phyloP scores from a whole-genome alignment of 441 rosid genomes.

The Populus trichocarpa region DNA sequence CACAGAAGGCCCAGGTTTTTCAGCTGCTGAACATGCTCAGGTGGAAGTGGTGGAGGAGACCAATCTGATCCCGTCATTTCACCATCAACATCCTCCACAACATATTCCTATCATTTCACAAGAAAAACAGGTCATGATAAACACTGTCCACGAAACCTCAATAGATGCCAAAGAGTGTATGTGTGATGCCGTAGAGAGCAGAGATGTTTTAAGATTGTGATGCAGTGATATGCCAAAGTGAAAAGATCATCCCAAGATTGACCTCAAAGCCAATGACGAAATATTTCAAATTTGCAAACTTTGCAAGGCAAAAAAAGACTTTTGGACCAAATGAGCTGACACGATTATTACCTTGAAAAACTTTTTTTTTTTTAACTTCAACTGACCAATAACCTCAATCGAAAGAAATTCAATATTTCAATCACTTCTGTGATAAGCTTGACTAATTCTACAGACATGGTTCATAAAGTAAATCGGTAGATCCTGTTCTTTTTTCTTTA shows the following conservation, averaged over 20 bases:
- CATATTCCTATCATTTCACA: constrained; percentile 64
- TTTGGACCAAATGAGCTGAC: not conserved
- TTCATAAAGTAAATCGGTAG: not conserved
- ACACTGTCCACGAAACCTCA: not conserved
- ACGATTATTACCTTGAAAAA: not conserved
- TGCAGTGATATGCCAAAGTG: not conserved
- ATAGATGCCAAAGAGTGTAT: not conserved
- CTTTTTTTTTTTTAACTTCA: no score
- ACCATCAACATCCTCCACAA: constrained; percentile 96
- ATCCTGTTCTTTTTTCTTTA: not conserved
- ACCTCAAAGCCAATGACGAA: not conserved
- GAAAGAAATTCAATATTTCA: not conserved
- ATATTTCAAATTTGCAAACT: not conserved
- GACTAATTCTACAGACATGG: not conserved
- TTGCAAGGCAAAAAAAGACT: not conserved
- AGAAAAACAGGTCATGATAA: not conserved
- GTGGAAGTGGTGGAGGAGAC: constrained; percentile 84
- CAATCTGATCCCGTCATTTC: constrained; percentile 86
- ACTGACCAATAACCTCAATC: not conserved
- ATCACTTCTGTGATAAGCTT: not conserved
- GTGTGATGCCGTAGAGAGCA: not conserved
- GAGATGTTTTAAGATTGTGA: not conserved
- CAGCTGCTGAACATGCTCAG: constrained; percentile 91
- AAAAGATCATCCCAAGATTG: not conserved
- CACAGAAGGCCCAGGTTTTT: constrained; percentile 85